Percentiles rank a stretch among this genome's conserved stretches.
phyloP scores from a whole-genome alignment of 768 basidiomycete species.

The Scleroderma bovista region DNA sequence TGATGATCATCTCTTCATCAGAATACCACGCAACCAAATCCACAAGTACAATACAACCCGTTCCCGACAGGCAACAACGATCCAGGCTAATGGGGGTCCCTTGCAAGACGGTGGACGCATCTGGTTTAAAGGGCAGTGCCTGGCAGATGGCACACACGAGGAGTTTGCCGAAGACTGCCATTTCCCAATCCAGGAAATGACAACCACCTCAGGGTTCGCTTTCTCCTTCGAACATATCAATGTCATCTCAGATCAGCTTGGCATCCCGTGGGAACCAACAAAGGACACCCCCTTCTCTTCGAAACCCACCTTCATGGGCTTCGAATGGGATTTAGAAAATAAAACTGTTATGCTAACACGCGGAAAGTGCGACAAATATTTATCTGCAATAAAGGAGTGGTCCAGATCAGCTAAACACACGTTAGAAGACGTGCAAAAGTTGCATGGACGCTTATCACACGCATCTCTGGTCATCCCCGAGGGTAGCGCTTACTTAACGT shows the following conservation, averaged over 20 bases:
- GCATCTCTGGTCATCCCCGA: conserved; percentile 24
- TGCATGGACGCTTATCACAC: conserved; percentile 37
- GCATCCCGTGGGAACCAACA: neutral
- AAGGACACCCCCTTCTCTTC: conserved; percentile 12
- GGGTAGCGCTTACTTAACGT: conserved; percentile 36
- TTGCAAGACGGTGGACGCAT: conserved; percentile 5
- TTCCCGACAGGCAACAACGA: neutral
- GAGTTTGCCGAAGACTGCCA: conserved; percentile 32
- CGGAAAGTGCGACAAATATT: neutral
- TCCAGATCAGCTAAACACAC: neutral
- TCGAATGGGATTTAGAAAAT: conserved; percentile 26
- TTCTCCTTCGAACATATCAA: conserved; percentile 13
- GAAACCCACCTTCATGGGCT: conserved; percentile 22
- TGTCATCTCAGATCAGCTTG: conserved; percentile 9
- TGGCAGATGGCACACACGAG: conserved; percentile 13
- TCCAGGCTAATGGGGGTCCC: neutral
- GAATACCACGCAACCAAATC: neutral
- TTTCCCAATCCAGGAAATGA: neutral
- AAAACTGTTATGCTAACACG: neutral
- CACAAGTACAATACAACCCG: neutral
- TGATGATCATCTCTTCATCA: conserved; percentile 27
- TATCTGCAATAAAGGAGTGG: conserved; percentile 4
- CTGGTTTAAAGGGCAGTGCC: conserved; percentile 23
- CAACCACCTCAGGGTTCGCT: neutral
- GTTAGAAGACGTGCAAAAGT: neutral